phyloP scores from a whole-genome alignment of 2,329 filamentous ascomycete genomes.

The Lasiodiplodia sp. region DNA sequence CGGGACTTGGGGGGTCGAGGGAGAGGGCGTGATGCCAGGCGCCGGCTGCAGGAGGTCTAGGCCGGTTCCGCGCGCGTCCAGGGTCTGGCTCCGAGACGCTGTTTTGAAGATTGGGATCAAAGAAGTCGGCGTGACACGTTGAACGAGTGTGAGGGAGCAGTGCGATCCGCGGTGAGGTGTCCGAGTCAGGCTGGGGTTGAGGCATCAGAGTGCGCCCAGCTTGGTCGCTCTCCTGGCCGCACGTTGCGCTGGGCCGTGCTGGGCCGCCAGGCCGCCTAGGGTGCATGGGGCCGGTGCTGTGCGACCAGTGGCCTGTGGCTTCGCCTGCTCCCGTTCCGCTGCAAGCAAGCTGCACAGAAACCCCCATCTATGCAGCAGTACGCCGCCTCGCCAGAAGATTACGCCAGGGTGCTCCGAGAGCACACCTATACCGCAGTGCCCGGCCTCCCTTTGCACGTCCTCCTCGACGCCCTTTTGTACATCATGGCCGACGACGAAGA shows the following conservation, averaged over 20 bases:
- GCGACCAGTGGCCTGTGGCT: conserved; percentile 10
- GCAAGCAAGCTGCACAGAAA: conserved; percentile 2
- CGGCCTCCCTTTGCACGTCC: conserved; percentile 20
- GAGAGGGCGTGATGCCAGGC: conserved; percentile 1
- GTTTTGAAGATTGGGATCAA: neutral
- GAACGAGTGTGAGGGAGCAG: conserved; percentile 2
- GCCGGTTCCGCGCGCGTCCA: conserved; percentile 18
- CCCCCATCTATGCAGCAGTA: conserved; percentile 25
- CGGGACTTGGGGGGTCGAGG: neutral
- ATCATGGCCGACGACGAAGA: conserved; percentile 31
- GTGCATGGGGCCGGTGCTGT: conserved; percentile 1
- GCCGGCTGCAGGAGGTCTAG: conserved; percentile 7
- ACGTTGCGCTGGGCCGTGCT: neutral
- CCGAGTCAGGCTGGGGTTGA: conserved; percentile 22
- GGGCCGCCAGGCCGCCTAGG: neutral
- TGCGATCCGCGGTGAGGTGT: conserved; percentile 17
- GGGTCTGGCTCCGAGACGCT: conserved; percentile 9
- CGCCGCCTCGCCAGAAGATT: conserved; percentile 3
- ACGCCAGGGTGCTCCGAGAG: conserved; percentile 22
- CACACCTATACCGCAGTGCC: conserved; percentile 15
- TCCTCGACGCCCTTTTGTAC: conserved; percentile 28
- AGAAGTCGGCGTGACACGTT: conserved; percentile 24
- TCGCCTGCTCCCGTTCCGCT: conserved; percentile 17
- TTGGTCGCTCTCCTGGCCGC: conserved; percentile 18
- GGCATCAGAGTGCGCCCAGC: conserved; percentile 3